Evolutionary conservation across 2,329 filamentous ascomycete genomes (phyloP), one percentile per base, ranked within the genome.

Genomic region (Nigrospora sphaerica): DNA sequence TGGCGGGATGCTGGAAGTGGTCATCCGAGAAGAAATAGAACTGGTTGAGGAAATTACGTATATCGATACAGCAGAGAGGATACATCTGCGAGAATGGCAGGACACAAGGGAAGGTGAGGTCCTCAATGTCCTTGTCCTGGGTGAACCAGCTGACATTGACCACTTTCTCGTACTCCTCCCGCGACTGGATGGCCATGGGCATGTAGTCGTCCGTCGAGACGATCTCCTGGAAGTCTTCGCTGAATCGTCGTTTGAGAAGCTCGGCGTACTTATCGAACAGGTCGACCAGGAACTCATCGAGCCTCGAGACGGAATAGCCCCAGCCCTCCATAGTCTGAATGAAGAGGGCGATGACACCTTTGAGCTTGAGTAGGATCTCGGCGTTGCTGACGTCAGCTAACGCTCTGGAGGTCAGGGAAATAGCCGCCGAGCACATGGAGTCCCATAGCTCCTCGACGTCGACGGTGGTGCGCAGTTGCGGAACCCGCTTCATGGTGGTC

Each of bases 371-470:
- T 33, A 98, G 72, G 28, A 86, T 80, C 61, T 97, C 91, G 12
- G 93, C 90, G 61, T 95, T 93, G 48, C 82, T 83, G n/a, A 98
- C 81, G 36, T 83, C 81, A 42, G 80, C 77, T 5, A 98, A 71
- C 0, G 88, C 85, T 55, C 85, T 88, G 1, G 85, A 83, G 51
- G 95, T 95, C 41, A 97, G 73, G 10, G 77, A 78, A 54, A 97
- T 89, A 1, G 88, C 85, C 39, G 85, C 83, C 59, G 91, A 88
- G 61, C 92, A 97, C 88, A 97, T 93, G 0, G 91, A 96, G 58
- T 97, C 92, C 93, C 93, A 98, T 2, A 98, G 72, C 66, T 97
- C 93, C 60, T 98, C 93, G n/a, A 92, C 91, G 70, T 98, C 93
- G 54, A 87, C 80, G 12, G 81, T 72, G 28, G 89, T 86, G 52